Evolutionary conservation across 768 basidiomycete species (phyloP), one percentile per base, ranked within the genome.

Genomic region (Suillus tomentosus): DNA sequence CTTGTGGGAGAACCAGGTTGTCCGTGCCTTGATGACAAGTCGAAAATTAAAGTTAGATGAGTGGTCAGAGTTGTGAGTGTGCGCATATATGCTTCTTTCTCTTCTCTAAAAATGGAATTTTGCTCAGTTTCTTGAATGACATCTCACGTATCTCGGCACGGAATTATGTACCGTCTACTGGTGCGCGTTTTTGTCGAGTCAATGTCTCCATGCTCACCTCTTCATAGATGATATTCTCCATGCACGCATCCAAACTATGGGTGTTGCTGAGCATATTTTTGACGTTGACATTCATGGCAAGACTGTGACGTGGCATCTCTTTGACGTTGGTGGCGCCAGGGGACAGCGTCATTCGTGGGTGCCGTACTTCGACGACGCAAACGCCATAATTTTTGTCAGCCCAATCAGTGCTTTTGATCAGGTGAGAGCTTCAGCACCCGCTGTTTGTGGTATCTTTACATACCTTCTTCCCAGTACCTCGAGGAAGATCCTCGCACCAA

Each of bases 231-330:
- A 95, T 71, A 92, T 95, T 62, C 80, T 95, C 19, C 91, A 92
- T 71, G 92, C 91, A n/a, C 89, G 92, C 42, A 90, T 95, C 61
- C 94, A 94, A 72, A 95, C 92, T 8, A 92, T 95, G 88, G 92
- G 92, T 1, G 89, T 95, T 5, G 84, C 90, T 0, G 92, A 94
- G 74, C 92, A 94, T 68, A 80, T 87, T 37, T 94, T 94, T 68
- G 90, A 92, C 62, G 88, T 94, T 27, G 86, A 88, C 55, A 85
- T 93, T 48, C 89, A 91, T 66, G 90, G 91, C 15, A 92, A 89
- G 72, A 77, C 80, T 34, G 89, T 92, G 14, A 87, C 88, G 15
- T 90, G 88, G 88, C 86, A 88, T 71, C 78, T 91, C 17, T 90
- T 79, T 77, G 89, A 90, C 66, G 88, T 91, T 19, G 87, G 90